Evolutionary conservation across 2,329 filamentous ascomycete species (phyloP), one percentile per base, ranked within the genome.

Genomic region (Capronia coronata): DNA sequence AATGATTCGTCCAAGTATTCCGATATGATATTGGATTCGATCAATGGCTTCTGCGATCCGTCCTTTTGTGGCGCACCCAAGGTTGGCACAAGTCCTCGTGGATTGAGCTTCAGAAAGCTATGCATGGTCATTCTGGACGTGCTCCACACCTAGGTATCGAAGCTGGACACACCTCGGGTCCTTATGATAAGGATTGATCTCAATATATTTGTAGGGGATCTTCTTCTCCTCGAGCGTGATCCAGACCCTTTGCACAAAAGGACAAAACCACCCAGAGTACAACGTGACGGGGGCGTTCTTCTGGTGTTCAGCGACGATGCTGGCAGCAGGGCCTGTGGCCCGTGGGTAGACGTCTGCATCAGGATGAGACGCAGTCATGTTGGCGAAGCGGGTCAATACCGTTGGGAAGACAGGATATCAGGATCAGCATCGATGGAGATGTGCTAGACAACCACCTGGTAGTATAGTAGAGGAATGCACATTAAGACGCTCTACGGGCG

Each of bases 181-280:
- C 62, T 90, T 90, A 65, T 82, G 72, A 71, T 89, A 89, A 0
- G 86, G 86, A 65, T 89, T 88, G 51, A 88, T 82, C 70, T 87
- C 83, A 56, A 86, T 73, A 64, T 87, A 87, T 68, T 89, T 81
- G 64, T 90, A 83, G 13, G 79, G 77, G 23, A 88, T 83, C 1
- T 73, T 68, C 65, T 90, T 89, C 64, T 89, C 85, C 61, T 82
- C 76, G 9, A 90, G 74, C 1, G 82, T 78, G 53, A 87, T 81
- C 82, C 85, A 88, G 11, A 76, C 75, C 14, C 85, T 76, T 68
- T 89, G 85, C 3, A 87, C 71, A 58, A 74, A 75, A 46, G 77
- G 76, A 61, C 76, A 91, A 72, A 87, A 88, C 84, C 84, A 89
- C 56, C 80, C 82, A 11, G 79, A 79, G 66, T 87, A 88, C 10